A percentile compares a stretch with the other conserved stretches of the same genome.
These are phyloP conservation scores for Telopea speciosissima DNA, from an alignment of 177 flowering plant species.

Conservation along the genomic window DNA sequence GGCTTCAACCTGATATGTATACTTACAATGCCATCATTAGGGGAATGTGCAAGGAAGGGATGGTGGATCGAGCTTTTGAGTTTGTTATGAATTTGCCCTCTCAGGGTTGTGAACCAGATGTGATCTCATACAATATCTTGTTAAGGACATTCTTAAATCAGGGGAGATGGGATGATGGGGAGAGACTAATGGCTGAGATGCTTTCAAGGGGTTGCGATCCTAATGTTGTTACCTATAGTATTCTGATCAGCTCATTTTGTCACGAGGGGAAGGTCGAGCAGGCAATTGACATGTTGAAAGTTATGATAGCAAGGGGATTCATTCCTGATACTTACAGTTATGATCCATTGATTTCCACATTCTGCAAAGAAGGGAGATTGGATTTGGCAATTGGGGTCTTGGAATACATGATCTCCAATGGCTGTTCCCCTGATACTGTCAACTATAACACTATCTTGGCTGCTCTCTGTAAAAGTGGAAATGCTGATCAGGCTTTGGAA, in stretches of 20 bases:
- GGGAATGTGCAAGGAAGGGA: slow-evolving; percentile 72
- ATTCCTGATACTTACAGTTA: slow-evolving; percentile 62
- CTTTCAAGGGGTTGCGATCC: slow-evolving; percentile 45
- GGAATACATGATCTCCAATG: slow-evolving; percentile 62
- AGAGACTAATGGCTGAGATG: slow-evolving; percentile 55
- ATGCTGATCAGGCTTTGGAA: slow-evolving; percentile 50
- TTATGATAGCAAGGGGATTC: slow-evolving; percentile 57
- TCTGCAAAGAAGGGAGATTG: slow-evolving; percentile 66
- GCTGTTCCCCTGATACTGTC: slow-evolving; percentile 62
- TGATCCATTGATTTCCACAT: slow-evolving; percentile 65
- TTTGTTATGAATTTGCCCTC: slow-evolving; percentile 38
- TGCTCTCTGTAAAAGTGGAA: slow-evolving; percentile 62
- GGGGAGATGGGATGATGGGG: slow-evolving; percentile 57
- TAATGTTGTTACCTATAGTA: slow-evolving; percentile 63
- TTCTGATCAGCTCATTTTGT: slow-evolving; percentile 58
- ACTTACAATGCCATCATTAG: slow-evolving; percentile 66
- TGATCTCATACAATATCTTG: slow-evolving; percentile 57
- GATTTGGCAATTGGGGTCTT: slow-evolving; percentile 53
- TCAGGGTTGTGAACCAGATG: slow-evolving; percentile 56
- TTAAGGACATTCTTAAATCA: slow-evolving; percentile 44
- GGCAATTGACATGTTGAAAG: slow-evolving; percentile 46
- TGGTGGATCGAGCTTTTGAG: slow-evolving; percentile 51
- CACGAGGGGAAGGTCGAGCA: slow-evolving; percentile 54
- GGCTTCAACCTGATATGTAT: slow-evolving; percentile 56
- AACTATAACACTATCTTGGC: slow-evolving; percentile 68